Base-by-base conservation (phyloP, 768 basidiomycete genomes). In the Suillus tomentosus region DNA sequence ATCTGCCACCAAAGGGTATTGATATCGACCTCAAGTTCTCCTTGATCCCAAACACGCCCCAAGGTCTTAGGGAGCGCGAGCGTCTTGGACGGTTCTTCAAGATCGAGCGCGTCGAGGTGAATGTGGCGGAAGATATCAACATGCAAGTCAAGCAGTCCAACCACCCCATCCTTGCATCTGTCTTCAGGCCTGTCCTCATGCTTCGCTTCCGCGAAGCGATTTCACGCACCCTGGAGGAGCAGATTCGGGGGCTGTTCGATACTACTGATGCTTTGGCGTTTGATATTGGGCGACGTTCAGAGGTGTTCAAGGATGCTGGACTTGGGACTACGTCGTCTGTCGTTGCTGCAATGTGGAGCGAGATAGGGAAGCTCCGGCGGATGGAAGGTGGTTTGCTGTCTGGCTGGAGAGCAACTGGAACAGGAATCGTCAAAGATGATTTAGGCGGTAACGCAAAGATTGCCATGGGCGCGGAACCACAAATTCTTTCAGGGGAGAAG, bases 401-500 rank as follows among this genome's bases (percentile, higher is more conserved):
- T 2, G 85, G 80, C 0, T 82, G 82, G 81, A 76, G 70, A 31
- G 84, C 85, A 3, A 91, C 90, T 0, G 84, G 90, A 0, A 87
- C 86, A 0, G 90, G 90, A 0, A 65, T 91, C 8, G 76, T 91
- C 57, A 81, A 85, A 50, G 82, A 87, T 68, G 84, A 83, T 43
- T 64, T 66, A 0, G 64, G 65, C 17, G 74, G 70, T 3, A 72
- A 74, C 45, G 77, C 71, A 17, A 70, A 71, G 57, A 83, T 92
- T 56, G 90, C 89, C 0, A 76, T 91, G 77, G 90, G 90, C 2
- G 87, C 83, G 7, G 89, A 89, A 74, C 90, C 90, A 42, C 90
- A 92, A 78, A 84, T 92, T 39, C 73, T 92, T 36, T 75, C 83
- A 34, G 87, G 88, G 0, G 83, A 87, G 66, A 90, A 92, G 79